Evolutionary conservation across 2,329 filamentous ascomycete genomes (phyloP), one percentile per base, ranked within the genome.

Genomic region (Fusarium clavum): DNA sequence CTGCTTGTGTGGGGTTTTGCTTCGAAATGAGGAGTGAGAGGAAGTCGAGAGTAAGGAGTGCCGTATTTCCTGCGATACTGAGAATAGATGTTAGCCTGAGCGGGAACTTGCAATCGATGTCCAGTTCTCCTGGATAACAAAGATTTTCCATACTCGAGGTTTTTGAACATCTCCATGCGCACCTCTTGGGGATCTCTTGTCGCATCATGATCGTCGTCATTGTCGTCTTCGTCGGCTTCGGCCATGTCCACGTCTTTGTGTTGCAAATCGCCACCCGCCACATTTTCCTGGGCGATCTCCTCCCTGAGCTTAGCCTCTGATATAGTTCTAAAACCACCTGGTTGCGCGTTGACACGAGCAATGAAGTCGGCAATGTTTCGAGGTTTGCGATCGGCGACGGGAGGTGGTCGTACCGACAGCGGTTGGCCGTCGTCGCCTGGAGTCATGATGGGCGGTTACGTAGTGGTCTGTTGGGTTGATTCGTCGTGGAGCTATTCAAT

Each of bases 1-100:
- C 85, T 8, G 91, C 92, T 69, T 91, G 88, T 11, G 87, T 88
- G 1, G 93, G 92, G n/a, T 85, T 85, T 76, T 96, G 88, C 78
- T 94, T 94, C n/a, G 93, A 93, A 18, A 96, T 84, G 2, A 97
- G 85, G 9, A 97, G 86, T 30, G 94, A 97, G 59, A 97, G 82
- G 74, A 94, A 93, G 78, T 97, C 93, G 74, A 97, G 88, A 9
- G 91, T 89, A 64, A 92, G 85, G 76, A 92, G 84, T 43, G 90
- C 86, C 57, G 88, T 87, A 70, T 91, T 87, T 59, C 76, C 74
- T 29, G 80, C 80, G 48, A 80, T 71, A 43, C 80, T 82, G 62
- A 54, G 53, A 58, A 47, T 45, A 12, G 7, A 58, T 58, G 59
- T 61, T 34, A 57, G 65, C 32, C 38, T 34, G n/a, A 18, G 11